Percentiles rank a stretch among this genome's conserved stretches.
phyloP scores from a whole-genome alignment of 257 asterid genomes.

The Knoxia roxburghii region DNA sequence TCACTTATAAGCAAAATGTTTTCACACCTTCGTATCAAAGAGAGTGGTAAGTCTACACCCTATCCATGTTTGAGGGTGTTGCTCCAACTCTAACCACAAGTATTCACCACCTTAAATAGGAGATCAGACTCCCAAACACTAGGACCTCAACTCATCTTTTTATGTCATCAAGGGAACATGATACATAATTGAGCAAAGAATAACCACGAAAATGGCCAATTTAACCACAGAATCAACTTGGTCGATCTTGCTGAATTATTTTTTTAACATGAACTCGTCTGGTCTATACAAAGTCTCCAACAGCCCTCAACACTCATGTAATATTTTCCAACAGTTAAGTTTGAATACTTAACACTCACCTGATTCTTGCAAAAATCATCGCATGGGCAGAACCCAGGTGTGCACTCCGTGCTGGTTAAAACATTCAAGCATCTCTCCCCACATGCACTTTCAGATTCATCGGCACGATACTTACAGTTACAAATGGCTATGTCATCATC shows the following conservation, averaged over 20 bases:
- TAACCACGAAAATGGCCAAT: background rate
- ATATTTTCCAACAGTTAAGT: background rate
- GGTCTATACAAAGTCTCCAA: background rate
- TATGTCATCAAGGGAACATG: background rate
- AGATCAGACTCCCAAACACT: background rate
- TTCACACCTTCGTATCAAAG: background rate
- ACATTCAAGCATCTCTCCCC: conserved; percentile 88
- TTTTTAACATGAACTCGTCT: background rate
- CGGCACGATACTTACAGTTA: conserved; percentile 58
- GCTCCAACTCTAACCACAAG: conserved; percentile 1
- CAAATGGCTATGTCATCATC: conserved; percentile 85
- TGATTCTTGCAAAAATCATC: conserved; percentile 64
- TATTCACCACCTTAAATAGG: background rate
- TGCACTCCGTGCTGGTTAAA: conserved; percentile 89
- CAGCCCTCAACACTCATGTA: background rate
- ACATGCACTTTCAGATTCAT: conserved; percentile 77
- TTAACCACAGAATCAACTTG: background rate
- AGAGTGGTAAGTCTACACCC: background rate
- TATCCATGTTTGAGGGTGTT: background rate
- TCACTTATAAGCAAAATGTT: background rate
- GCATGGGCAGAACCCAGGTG: conserved; percentile 79
- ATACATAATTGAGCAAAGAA: background rate
- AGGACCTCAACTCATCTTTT: background rate
- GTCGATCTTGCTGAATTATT: background rate
- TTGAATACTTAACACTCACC: conserved; percentile 32